Evolutionary conservation across 352 stramenopile species (phyloP).

Genomic region (Phytophthora lateralis): DNA sequence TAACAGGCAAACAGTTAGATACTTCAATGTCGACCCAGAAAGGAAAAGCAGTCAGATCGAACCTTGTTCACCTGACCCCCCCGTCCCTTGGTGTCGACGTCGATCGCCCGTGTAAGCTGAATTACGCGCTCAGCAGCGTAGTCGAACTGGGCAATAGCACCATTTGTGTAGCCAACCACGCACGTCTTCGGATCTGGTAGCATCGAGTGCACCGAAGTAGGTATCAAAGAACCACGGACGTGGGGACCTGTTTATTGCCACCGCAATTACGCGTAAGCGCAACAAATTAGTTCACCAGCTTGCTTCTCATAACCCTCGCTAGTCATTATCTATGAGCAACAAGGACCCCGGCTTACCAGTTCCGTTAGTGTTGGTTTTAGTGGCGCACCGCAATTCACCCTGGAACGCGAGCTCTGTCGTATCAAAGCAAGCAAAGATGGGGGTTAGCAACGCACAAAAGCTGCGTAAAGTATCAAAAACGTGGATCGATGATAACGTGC

Average conservation of each 20-base stretch:
- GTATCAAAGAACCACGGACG: slow-evolving; percentile 57
- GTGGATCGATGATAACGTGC: background rate
- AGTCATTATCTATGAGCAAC: background rate
- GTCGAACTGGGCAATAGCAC: slow-evolving; percentile 70
- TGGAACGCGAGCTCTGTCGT: slow-evolving; percentile 73
- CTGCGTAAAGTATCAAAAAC: background rate
- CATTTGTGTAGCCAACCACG: slow-evolving; percentile 80
- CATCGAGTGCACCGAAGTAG: slow-evolving; percentile 76
- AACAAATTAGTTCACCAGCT: background rate
- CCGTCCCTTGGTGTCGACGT: slow-evolving; percentile 65
- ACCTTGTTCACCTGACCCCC: slow-evolving; percentile 85
- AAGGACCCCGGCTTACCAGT: slow-evolving; percentile 31
- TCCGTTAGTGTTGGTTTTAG: slow-evolving; percentile 59
- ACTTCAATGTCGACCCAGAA: background rate
- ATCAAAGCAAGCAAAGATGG: slow-evolving; percentile 1
- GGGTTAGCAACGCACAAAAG: slow-evolving; percentile 3
- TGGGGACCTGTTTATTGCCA: slow-evolving; percentile 42
- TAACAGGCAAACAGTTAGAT: background rate
- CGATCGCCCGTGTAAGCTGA: slow-evolving; percentile 68
- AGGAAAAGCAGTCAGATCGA: background rate
- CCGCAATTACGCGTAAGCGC: background rate
- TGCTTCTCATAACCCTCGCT: background rate
- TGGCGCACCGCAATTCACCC: slow-evolving; percentile 67
- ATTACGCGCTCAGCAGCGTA: slow-evolving; percentile 81
- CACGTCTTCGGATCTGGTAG: slow-evolving; percentile 82